Percentiles rank a stretch among this genome's conserved stretches.
phyloP scores from a whole-genome alignment of 192 early-diverging fungal genomes.

The Funneliformis mosseae region DNA sequence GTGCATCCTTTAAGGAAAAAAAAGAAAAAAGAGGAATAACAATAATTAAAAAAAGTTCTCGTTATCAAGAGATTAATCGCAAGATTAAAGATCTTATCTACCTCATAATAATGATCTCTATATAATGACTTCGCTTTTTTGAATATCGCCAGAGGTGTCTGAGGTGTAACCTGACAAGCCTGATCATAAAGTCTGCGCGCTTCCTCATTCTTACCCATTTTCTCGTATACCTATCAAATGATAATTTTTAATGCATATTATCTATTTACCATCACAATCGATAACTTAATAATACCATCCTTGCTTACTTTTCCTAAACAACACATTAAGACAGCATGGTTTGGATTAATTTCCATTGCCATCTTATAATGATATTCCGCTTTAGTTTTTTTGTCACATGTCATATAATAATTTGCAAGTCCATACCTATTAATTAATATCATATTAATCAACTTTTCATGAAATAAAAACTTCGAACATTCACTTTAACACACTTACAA shows the following conservation, averaged over 20 bases:
- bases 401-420: conserved; percentile 69
- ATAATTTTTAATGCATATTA: background rate
- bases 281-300: background rate
- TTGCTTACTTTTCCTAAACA: conserved; percentile 67
- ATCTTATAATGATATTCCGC: conserved; percentile 74
- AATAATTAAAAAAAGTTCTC: background rate
- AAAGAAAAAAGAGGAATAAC: too few relatives aligned
- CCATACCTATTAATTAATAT: conserved; percentile 63
- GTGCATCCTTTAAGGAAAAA: conserved; percentile 62
- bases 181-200: conserved; percentile 67
- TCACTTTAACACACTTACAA: conserved; percentile 59
- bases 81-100: background rate
- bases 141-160: conserved; percentile 62
- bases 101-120: conserved; percentile 5
- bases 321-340: conserved; percentile 71
- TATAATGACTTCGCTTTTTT: conserved; percentile 68
- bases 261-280: too few relatives aligned
- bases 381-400: conserved; percentile 70
- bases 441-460: background rate
- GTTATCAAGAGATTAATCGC: background rate
- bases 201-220: conserved; percentile 48
- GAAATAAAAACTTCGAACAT: background rate
- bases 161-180: conserved; percentile 55
- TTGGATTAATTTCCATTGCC: conserved; percentile 72
- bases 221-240: conserved; percentile 54